Conservation (phyloP, 2,329 filamentous ascomycete species). For the Calycina herbarum region DNA sequence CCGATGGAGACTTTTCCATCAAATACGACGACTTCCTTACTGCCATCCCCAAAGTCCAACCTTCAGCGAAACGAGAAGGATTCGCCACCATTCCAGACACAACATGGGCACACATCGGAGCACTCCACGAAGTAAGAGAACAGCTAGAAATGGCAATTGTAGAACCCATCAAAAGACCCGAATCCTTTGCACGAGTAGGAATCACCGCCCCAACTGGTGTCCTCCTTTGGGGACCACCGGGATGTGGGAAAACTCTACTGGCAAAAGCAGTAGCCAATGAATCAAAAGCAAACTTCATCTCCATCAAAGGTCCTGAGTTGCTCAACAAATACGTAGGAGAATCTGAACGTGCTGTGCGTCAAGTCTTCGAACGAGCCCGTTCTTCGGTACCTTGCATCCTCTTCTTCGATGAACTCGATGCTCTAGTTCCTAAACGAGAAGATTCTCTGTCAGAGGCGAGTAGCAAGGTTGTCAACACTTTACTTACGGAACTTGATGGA, state of each 20-base stretch:
- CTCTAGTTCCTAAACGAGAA: slow-evolving; percentile 81
- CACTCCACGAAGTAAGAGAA: slow-evolving; percentile 74
- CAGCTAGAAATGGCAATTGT: slow-evolving; percentile 86
- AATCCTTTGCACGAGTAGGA: slow-evolving; percentile 73
- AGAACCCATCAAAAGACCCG: slow-evolving; percentile 80
- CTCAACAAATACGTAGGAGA: slow-evolving; percentile 98
- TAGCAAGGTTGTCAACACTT: slow-evolving; percentile 87
- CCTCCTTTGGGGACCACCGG: slow-evolving; percentile 92
- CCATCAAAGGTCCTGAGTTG: slow-evolving; percentile 92
- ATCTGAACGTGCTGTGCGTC: slow-evolving; percentile 87
- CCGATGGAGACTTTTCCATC: slow-evolving; percentile 57
- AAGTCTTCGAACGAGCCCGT: slow-evolving; percentile 86
- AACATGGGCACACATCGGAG: slow-evolving; percentile 90
- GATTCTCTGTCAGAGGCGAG: slow-evolving; percentile 78
- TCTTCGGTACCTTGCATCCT: slow-evolving; percentile 89
- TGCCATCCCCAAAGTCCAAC: slow-evolving; percentile 73
- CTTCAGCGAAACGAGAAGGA: slow-evolving; percentile 86
- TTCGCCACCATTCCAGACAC: slow-evolving; percentile 93
- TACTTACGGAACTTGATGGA: slow-evolving; percentile 92
- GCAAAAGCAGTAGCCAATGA: slow-evolving; percentile 96
- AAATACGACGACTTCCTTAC: slow-evolving; percentile 69
- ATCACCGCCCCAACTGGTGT: slow-evolving; percentile 83
- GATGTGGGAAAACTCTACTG: slow-evolving; percentile 93
- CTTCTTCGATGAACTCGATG: slow-evolving; percentile 98
- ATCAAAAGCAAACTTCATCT: slow-evolving; percentile 96